Base-by-base conservation (phyloP, 140 eudicot species). In the Erigeron philadelphicus region DNA sequence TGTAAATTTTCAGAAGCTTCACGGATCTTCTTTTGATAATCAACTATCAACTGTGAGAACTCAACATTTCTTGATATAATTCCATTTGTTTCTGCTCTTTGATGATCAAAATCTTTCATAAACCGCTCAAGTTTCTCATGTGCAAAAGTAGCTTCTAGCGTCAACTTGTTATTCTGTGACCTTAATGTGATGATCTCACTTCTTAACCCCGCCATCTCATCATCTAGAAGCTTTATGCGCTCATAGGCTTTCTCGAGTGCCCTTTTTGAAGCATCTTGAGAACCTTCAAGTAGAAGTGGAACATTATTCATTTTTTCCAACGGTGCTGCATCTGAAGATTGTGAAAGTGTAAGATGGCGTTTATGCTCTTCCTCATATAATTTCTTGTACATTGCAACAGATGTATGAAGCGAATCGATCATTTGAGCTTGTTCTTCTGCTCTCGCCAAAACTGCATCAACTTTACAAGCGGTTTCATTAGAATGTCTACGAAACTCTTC, bases 401-500 rank as follows among this genome's bases (percentile, higher is more conserved):
- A 83, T 18, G 85, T 72, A 79, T 93, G 98, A 67, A 93, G 95
- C 46, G 96, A 89, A 63, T 93, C 95, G 75, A 93, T 86, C 98
- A 93, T 93, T 42, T 60, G 73, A 11, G 81, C 82, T 79, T 93
- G 98, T 75, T 93, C 96, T 79, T 93, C 95, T 23, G 96, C 96
- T 71, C 96, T 81, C 19, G 81, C 79, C 70, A 93, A 79, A 38
- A 93, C 90, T 9, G 83, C 94, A 66, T 87, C 75, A 47, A 93
- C 88, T 81, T 84, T 86, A 52, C 93, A 78, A n/a, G 86, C 87
- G n/a, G 98, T 87, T 80, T 89, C 94, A 11, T 87, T 78, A 16
- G 73, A 72, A 31, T 73, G 95, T 57, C 71, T 86, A 66, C 70
- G 87, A 15, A 93, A 85, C 69, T 89, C 96, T 18, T 64, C 73